Evolutionary conservation across 2,329 filamentous ascomycete genomes (phyloP), one percentile per base, ranked within the genome.

Genomic region (Teratosphaeria zuluensis): DNA sequence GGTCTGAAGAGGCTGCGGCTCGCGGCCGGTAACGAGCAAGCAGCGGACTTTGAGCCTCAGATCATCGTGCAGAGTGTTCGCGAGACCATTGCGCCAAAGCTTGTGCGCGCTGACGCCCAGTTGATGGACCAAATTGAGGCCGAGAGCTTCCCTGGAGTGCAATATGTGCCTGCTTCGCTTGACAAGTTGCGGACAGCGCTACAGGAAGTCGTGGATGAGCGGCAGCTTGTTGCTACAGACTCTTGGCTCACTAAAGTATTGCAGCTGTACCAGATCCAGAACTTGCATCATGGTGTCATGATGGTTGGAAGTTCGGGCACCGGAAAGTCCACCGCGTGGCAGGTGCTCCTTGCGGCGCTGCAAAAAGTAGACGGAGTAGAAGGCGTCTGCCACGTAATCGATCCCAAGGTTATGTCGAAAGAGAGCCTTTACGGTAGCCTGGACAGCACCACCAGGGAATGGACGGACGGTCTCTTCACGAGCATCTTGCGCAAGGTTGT

Each of bases 391-490:
- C 94, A 99, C 70, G 89, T 99, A 58, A 99, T 99, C 66, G 94
- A 99, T 74, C 95, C 92, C 48, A 99, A 99, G 77, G 95, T 99
- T 74, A 99, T 99, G 94, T 96, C 92, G 56, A 99, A 99, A 76
- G 94, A 99, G 76, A 89, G 90, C 28, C 80, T 99, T 3, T 99
- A 99, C 70, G 94, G 94, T 70, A 96, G 86, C 67, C 81, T 99
- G 54, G 94, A 99, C 73, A 92, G 90, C 59, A 99, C 94, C 2
- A 99, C 94, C 1, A 86, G 94, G 68, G 94, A 99, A 75, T 99
- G 94, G 94, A 99, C 94, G 0, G 95, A 99, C 68, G 94, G 94
- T 74, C 81, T 99, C 11, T 99, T 99, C 73, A 99, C 94, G 8
- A 95, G 92, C 72, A 99, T 96, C 64, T 80, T 99, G 51, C 87